These are phyloP conservation scores for Saxophila tyrrhenica DNA, from an alignment of 495 filamentous ascomycete genomes.

Conservation along the genomic window DNA sequence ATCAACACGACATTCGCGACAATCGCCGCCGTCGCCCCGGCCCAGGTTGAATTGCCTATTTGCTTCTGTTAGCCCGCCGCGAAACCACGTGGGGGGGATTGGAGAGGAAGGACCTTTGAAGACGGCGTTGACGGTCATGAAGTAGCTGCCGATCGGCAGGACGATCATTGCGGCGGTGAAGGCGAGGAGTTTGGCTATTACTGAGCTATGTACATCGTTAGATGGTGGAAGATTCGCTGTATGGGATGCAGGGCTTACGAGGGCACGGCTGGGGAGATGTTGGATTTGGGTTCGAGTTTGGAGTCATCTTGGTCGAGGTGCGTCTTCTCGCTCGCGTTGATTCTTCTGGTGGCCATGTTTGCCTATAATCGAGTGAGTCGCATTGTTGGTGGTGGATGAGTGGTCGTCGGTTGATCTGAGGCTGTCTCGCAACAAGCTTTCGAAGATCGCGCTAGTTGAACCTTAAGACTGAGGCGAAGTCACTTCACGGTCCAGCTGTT, in stretches of 20 bases:
- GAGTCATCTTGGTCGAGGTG: constrained; percentile 20
- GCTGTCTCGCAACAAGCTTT: no score
- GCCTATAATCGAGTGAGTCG: not conserved
- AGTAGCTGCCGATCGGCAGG: constrained; percentile 77
- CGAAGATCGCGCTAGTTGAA: not conserved
- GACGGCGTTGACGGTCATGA: constrained; percentile 59
- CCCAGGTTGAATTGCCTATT: constrained; percentile 74
- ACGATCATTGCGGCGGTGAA: constrained; percentile 89
- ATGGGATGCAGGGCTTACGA: constrained; percentile 16
- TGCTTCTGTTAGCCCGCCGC: no score
- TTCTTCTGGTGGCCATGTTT: constrained; percentile 18
- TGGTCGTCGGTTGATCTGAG: not conserved
- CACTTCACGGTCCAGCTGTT: no score
- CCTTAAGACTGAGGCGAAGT: no score
- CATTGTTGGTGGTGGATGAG: not conserved
- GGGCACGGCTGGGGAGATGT: constrained; percentile 31
- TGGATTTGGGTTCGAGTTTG: constrained; percentile 18
- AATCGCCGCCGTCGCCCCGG: constrained; percentile 72
- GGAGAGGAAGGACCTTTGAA: constrained; percentile 54
- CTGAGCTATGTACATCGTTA: constrained; percentile 45
- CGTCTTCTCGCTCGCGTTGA: constrained; percentile 20
- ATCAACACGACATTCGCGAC: constrained; percentile 87
- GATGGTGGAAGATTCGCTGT: not conserved
- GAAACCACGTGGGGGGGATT: no score
- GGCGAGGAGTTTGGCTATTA: constrained; percentile 77